A percentile compares a stretch with the other conserved stretches of the same genome.
phyloP scores from a whole-genome alignment of 768 basidiomycete genomes.

The Porphyrellus cyaneotinctus region DNA sequence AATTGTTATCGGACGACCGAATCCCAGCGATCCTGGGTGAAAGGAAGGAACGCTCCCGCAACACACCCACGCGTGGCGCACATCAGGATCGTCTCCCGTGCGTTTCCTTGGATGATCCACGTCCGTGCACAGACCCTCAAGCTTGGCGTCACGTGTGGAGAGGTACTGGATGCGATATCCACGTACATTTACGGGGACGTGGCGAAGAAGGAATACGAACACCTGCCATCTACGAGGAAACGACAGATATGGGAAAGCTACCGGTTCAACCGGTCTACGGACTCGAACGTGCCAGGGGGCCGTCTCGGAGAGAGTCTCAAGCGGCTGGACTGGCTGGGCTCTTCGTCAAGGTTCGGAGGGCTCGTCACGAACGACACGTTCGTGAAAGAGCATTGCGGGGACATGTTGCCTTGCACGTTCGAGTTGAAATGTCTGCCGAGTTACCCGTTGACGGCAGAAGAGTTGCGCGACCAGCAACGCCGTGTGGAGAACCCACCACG shows the following conservation, averaged over 20 bases:
- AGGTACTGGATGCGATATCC: conserved; percentile 55
- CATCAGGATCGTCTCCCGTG: conserved; percentile 50
- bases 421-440: conserved; percentile 49
- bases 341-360: conserved; percentile 61
- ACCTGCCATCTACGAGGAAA: conserved; percentile 34
- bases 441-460: conserved; percentile 47
- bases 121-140: conserved; percentile 41
- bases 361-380: conserved; percentile 42
- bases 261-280: conserved; percentile 61
- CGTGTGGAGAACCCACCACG: conserved; percentile 25
- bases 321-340: conserved; percentile 62
- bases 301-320: conserved; percentile 58
- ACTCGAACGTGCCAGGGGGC: conserved; percentile 65
- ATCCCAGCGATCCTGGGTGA: conserved; percentile 57
- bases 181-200: conserved; percentile 48
- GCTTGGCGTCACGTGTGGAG: conserved; percentile 64
- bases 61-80: conserved; percentile 56
- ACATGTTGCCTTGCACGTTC: conserved; percentile 53
- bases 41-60: conserved; percentile 60
- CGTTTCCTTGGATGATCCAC: conserved; percentile 55
- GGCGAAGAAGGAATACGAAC: conserved; percentile 49
- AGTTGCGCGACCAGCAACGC: conserved; percentile 45
- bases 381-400: conserved; percentile 44
- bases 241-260: conserved; percentile 50
- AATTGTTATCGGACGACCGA: conserved; percentile 64